Conservation (phyloP, 2,329 filamentous ascomycete genomes). For the Curvularia sp. region DNA sequence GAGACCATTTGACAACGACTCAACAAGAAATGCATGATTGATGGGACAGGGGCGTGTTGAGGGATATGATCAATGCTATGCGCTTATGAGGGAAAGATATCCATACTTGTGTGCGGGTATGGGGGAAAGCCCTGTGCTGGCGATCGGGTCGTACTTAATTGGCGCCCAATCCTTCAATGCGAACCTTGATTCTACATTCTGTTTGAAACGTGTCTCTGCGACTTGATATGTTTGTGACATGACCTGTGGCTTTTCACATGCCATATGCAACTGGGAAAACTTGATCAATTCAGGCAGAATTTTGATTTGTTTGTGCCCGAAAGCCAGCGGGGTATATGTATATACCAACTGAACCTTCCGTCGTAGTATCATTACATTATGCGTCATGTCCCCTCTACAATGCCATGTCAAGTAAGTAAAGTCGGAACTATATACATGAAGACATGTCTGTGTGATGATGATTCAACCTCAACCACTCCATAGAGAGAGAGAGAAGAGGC, state of each 20-base stretch:
- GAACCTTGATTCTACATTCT: conserved; percentile 21
- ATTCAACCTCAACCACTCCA: background rate
- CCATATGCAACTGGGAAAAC: background rate
- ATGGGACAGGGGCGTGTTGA: conserved; percentile 16
- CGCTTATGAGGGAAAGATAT: conserved; percentile 99
- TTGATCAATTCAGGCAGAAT: background rate
- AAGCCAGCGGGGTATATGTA: background rate
- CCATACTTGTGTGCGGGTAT: conserved; percentile 59
- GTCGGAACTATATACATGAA: conserved; percentile 8
- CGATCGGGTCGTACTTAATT: conserved; percentile 83
- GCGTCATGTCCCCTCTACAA: background rate
- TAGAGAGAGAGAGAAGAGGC: background rate
- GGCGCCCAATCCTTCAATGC: conserved; percentile 66
- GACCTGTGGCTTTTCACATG: background rate
- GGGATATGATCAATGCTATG: conserved; percentile 57
- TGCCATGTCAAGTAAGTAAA: background rate
- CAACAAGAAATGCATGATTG: conserved; percentile 22
- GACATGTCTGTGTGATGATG: background rate
- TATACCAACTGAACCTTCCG: background rate
- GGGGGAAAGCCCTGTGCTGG: conserved; percentile 99
- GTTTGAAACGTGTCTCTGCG: background rate
- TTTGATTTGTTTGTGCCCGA: background rate
- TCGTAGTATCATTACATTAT: background rate
- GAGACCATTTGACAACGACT: conserved; percentile 28
- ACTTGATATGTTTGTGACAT: background rate